phyloP scores from a whole-genome alignment of 164 flowering plant species.

The Liriodendron chinense region DNA sequence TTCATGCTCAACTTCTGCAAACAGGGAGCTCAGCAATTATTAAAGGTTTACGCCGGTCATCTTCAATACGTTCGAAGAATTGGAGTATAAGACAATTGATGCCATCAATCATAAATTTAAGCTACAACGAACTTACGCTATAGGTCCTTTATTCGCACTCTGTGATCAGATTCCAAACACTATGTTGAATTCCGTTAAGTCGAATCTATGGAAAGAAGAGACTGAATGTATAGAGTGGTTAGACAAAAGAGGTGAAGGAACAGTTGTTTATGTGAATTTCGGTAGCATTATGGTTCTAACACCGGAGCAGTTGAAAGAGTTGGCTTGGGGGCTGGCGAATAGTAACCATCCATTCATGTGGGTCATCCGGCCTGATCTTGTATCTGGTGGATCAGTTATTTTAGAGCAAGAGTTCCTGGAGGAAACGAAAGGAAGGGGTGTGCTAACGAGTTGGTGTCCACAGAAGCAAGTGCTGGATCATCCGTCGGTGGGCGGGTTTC shows the following conservation, averaged over 20 bases:
- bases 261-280: constrained; percentile 48
- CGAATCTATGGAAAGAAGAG: constrained; percentile 51
- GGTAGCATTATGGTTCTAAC: constrained; percentile 48
- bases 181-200: constrained; percentile 16
- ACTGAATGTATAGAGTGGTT: constrained; percentile 38
- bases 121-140: neutral
- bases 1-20: constrained; percentile 8
- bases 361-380: constrained; percentile 48
- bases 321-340: constrained; percentile 58
- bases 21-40: neutral
- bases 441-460: constrained; percentile 39
- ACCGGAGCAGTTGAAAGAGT: constrained; percentile 35
- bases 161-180: neutral
- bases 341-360: constrained; percentile 39
- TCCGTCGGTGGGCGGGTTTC: constrained; percentile 24
- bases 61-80: constrained; percentile 15
- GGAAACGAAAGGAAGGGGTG: constrained; percentile 26
- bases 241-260: constrained; percentile 24
- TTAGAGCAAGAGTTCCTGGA: constrained; percentile 27
- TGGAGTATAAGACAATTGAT: constrained; percentile 7
- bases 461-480: constrained; percentile 34
- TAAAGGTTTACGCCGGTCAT: neutral
- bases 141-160: constrained; percentile 18
- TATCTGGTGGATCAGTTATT: constrained; percentile 27
- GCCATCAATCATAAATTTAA: neutral